Percentiles rank a stretch among this genome's conserved stretches.
phyloP scores from a whole-genome alignment of 169 alveolate genomes.

The Babesia gibsoni region DNA sequence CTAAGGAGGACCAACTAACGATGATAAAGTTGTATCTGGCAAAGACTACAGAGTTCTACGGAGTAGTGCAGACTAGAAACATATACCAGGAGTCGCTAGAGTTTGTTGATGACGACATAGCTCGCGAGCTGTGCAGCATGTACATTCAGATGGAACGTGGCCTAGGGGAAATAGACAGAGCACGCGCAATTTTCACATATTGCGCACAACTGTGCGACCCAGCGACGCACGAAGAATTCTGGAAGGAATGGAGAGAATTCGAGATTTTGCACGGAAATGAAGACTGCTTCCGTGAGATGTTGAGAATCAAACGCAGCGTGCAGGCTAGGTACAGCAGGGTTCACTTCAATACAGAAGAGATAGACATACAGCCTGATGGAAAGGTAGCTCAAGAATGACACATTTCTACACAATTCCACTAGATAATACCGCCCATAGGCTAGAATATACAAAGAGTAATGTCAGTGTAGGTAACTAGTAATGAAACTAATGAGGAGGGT shows the following conservation, averaged over 20 bases:
- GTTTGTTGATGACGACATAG: slow-evolving; percentile 67
- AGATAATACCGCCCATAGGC: too few relatives aligned
- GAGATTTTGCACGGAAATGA: slow-evolving; percentile 91
- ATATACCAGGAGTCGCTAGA: slow-evolving; percentile 73
- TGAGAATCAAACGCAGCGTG: slow-evolving; percentile 70
- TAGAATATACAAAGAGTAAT: too few relatives aligned
- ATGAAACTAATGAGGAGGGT: too few relatives aligned
- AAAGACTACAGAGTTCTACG: slow-evolving; percentile 86
- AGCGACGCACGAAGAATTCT: slow-evolving; percentile 67
- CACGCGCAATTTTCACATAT: slow-evolving; percentile 88
- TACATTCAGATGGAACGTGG: slow-evolving; percentile 88
- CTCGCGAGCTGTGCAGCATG: slow-evolving; percentile 84
- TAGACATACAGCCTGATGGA: slow-evolving; percentile 16
- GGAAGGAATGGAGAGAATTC: slow-evolving; percentile 89
- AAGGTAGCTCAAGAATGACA: neutral
- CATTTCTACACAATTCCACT: too few relatives aligned
- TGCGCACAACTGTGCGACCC: slow-evolving; percentile 89
- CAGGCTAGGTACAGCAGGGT: slow-evolving; percentile 52
- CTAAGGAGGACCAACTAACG: slow-evolving; percentile 77
- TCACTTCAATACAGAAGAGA: slow-evolving; percentile 53
- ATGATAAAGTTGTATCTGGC: slow-evolving; percentile 83
- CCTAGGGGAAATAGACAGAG: slow-evolving; percentile 91
- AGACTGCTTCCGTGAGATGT: slow-evolving; percentile 89
- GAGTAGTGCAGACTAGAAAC: slow-evolving; percentile 86
- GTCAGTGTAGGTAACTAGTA: too few relatives aligned